Percentiles rank a stretch among this genome's conserved stretches.
Evolutionary conservation across 768 basidiomycete genomes (phyloP).

Genomic region (Pleurotus ostreatus): DNA sequence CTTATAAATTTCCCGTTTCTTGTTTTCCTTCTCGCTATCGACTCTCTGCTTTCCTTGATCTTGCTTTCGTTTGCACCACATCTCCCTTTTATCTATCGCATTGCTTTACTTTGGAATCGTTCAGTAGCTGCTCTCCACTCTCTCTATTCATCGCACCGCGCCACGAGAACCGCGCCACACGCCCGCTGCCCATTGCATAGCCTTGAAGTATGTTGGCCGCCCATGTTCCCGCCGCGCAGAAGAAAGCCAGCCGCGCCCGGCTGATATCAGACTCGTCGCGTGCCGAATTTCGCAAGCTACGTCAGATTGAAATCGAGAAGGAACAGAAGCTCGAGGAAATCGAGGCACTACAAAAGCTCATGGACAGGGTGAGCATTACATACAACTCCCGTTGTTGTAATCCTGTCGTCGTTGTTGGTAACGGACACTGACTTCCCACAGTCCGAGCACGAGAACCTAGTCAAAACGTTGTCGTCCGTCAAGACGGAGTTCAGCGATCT

Average conservation of each 20-base stretch:
- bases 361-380: background rate
- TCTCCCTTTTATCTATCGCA: background rate
- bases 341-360: conserved; percentile 1
- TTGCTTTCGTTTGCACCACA: background rate
- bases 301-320: conserved; percentile 7
- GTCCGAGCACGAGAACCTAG: background rate
- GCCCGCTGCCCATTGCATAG: background rate
- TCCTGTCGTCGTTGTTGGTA: background rate
- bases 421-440: background rate
- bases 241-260: background rate
- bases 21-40: background rate
- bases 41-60: background rate
- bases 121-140: background rate
- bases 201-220: background rate
- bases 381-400: background rate
- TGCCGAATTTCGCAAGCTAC: background rate
- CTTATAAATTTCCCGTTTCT: background rate
- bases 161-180: background rate
- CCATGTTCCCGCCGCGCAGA: background rate
- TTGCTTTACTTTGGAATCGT: background rate
- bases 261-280: background rate
- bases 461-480: background rate
- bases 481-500: conserved; percentile 8
- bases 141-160: background rate
- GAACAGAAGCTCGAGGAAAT: conserved; percentile 6